Percentiles rank a stretch among this genome's conserved stretches.
Conservation (phyloP, 352 stramenopile species). For the Phytophthora cactorum region DNA sequence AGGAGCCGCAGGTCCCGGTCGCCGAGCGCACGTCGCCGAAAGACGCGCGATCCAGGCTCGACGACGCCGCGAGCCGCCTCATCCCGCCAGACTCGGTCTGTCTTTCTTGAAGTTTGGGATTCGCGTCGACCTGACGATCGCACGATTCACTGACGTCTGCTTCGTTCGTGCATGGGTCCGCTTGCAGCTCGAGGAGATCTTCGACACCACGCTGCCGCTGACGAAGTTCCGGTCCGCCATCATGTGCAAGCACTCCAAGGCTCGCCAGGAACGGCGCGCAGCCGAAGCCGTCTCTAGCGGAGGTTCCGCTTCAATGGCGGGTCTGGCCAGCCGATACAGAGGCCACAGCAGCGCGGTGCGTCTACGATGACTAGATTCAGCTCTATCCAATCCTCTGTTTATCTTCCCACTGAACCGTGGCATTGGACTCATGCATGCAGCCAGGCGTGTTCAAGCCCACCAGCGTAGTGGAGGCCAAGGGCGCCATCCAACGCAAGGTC, state of each 20-base stretch:
- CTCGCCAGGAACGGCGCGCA: constrained; percentile 31
- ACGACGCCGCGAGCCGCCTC: constrained; percentile 57
- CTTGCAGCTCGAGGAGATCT: constrained; percentile 63
- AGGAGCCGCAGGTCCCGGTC: constrained; percentile 39
- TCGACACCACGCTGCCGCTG: constrained; percentile 59
- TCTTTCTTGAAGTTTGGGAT: constrained; percentile 32
- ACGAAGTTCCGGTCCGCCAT: constrained; percentile 62
- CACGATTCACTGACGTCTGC: constrained; percentile 32
- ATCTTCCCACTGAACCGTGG: neutral
- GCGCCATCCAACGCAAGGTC: constrained; percentile 57
- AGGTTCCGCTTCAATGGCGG: constrained; percentile 6
- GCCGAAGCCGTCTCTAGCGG: neutral
- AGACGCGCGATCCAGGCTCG: constrained; percentile 26
- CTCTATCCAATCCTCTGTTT: constrained; percentile 6
- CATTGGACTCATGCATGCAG: constrained; percentile 19
- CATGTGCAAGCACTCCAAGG: constrained; percentile 75
- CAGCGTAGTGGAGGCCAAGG: constrained; percentile 58
- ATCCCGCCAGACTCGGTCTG: constrained; percentile 60
- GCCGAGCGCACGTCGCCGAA: constrained; percentile 6
- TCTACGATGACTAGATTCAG: neutral
- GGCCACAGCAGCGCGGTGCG: constrained; percentile 16
- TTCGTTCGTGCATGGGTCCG: constrained; percentile 8
- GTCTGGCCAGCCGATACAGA: constrained; percentile 2
- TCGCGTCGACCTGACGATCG: constrained; percentile 34
- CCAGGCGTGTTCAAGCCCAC: constrained; percentile 53